Conservation (phyloP, 352 stramenopile genomes). For the Phytopythium helicoides region DNA sequence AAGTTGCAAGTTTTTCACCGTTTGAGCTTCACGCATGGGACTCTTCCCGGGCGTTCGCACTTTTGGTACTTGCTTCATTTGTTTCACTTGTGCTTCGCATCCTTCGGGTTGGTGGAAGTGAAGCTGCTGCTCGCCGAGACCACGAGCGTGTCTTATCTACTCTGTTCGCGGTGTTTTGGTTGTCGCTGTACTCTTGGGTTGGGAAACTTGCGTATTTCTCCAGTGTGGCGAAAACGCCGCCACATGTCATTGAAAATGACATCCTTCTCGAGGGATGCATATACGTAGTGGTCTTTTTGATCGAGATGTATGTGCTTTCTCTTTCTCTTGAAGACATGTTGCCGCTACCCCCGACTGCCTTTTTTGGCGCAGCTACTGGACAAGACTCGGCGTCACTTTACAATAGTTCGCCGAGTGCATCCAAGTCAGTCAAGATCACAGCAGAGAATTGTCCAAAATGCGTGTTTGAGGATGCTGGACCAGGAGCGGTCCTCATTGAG, state of each 20-base stretch:
- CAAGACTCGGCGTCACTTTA: conserved; percentile 35
- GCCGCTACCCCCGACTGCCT: conserved; percentile 66
- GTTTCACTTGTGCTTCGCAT: conserved; percentile 47
- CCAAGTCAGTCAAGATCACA: conserved; percentile 37
- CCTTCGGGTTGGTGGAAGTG: conserved; percentile 38
- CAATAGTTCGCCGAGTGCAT: conserved; percentile 5
- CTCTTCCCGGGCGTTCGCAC: conserved; percentile 35
- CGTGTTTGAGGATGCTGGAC: conserved; percentile 76
- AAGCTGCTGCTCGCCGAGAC: conserved; percentile 27
- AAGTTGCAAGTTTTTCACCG: conserved; percentile 25
- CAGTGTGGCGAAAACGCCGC: conserved; percentile 40
- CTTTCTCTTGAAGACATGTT: conserved; percentile 59
- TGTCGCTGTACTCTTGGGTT: conserved; percentile 61
- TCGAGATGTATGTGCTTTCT: conserved; percentile 43
- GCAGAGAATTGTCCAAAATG: conserved; percentile 81
- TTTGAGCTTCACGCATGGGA: conserved; percentile 21
- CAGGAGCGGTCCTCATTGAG: conserved; percentile 69
- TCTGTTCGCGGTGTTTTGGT: conserved; percentile 45
- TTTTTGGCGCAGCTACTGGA: conserved; percentile 56
- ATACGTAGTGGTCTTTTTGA: conserved; percentile 32
- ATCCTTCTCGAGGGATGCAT: conserved; percentile 40
- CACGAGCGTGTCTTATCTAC: conserved; percentile 59
- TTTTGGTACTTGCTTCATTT: conserved; percentile 50
- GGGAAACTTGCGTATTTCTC: conserved; percentile 66
- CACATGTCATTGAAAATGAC: conserved; percentile 34